Conservation (phyloP, 345 rosid species). For the Populus simonii region DNA sequence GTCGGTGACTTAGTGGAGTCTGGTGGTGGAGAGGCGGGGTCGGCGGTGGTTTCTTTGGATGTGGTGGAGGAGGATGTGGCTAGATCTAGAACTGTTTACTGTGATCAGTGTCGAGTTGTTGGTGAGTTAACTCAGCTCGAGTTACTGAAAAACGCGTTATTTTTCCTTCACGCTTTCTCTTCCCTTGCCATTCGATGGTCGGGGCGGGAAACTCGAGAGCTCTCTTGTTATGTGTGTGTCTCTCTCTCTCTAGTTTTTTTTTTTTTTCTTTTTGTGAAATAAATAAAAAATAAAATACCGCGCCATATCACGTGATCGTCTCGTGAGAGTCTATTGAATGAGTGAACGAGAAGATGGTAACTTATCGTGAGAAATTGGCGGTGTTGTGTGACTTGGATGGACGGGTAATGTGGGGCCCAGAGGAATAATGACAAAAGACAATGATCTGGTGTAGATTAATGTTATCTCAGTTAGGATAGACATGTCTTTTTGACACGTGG, state of each 20-base stretch:
- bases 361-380: background rate
- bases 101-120: constrained; percentile 78
- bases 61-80: constrained; percentile 74
- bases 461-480: background rate
- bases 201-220: constrained; percentile 29
- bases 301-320: background rate
- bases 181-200: constrained; percentile 21
- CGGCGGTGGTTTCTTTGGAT: constrained; percentile 43
- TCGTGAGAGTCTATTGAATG: background rate
- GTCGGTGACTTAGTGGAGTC: constrained; percentile 43
- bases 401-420: constrained; percentile 15
- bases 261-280: background rate
- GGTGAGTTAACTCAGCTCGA: constrained; percentile 55
- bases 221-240: background rate
- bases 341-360: background rate
- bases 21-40: constrained; percentile 25
- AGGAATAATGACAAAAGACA: background rate
- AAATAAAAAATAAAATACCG: background rate
- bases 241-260: background rate
- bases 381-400: background rate
- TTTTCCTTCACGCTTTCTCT: background rate
- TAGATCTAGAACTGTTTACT: constrained; percentile 66
- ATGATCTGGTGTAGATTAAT: background rate
- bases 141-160: background rate
- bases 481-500: background rate